These are phyloP conservation scores for Penicillium sp. DNA, from an alignment of 2,329 filamentous ascomycete genomes.

Conservation along the genomic window DNA sequence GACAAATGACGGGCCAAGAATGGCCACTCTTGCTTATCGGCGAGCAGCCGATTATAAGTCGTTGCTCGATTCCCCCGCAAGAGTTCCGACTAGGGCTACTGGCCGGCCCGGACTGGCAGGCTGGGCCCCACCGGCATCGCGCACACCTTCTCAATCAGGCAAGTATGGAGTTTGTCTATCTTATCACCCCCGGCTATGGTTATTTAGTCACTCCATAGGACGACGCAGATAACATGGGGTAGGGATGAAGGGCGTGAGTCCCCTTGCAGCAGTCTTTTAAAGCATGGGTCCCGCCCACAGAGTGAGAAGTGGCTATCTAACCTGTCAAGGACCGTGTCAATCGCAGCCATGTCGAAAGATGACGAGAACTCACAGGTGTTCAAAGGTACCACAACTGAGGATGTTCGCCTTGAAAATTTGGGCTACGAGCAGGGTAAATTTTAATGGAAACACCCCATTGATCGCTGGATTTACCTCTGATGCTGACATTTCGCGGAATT, in stretches of 20 bases:
- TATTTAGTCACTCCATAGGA: slow-evolving; percentile 17
- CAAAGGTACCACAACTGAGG: slow-evolving; percentile 32
- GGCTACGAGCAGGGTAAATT: slow-evolving; percentile 46
- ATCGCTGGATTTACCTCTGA: not conserved
- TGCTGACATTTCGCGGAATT: not conserved
- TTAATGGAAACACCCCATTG: no score
- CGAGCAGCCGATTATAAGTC: slow-evolving; percentile 4
- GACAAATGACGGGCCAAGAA: slow-evolving; percentile 15
- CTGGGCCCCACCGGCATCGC: slow-evolving; percentile 28
- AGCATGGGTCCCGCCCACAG: not conserved
- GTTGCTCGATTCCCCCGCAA: slow-evolving; percentile 20
- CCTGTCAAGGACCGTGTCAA: not conserved
- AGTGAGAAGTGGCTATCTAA: not conserved
- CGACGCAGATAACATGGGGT: slow-evolving; percentile 15
- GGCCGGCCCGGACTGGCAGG: slow-evolving; percentile 9
- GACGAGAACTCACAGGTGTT: slow-evolving; percentile 33
- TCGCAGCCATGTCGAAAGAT: slow-evolving; percentile 28
- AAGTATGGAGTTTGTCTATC: slow-evolving; percentile 29
- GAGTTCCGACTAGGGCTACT: slow-evolving; percentile 26
- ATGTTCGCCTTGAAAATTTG: slow-evolving; percentile 43
- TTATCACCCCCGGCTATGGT: slow-evolving; percentile 24
- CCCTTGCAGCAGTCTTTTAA: slow-evolving; percentile 8
- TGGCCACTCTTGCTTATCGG: slow-evolving; percentile 13
- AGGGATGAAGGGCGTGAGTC: not conserved
- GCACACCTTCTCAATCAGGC: slow-evolving; percentile 34